Percentiles rank a stretch among this genome's conserved stretches.
These are phyloP conservation scores for Volvox carteri DNA, from an alignment of 163 green algal genomes.

Conservation along the genomic window DNA sequence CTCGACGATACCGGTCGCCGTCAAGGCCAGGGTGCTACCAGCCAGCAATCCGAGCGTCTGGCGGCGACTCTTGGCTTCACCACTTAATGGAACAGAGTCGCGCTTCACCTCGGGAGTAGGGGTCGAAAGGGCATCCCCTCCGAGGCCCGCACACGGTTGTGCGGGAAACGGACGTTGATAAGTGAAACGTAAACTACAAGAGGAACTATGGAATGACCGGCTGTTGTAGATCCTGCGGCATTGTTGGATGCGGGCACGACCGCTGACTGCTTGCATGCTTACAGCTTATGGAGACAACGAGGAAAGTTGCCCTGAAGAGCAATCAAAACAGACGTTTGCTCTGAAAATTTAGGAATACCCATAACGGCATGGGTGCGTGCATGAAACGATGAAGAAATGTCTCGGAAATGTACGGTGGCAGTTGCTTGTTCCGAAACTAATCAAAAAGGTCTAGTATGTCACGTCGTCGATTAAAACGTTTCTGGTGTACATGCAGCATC, in stretches of 20 bases:
- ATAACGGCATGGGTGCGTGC: too few relatives aligned
- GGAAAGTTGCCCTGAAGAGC: too few relatives aligned
- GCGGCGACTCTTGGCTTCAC: background rate
- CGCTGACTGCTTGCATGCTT: too few relatives aligned
- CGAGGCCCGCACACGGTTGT: background rate
- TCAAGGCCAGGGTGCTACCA: background rate
- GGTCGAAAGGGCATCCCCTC: background rate
- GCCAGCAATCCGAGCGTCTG: background rate
- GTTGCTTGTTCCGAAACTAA: too few relatives aligned
- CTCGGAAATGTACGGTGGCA: too few relatives aligned
- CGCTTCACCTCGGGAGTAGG: background rate
- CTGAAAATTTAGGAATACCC: too few relatives aligned
- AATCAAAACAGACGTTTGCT: too few relatives aligned
- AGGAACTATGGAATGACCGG: background rate
- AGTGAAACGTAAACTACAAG: background rate
- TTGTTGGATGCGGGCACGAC: background rate
- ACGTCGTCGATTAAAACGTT: too few relatives aligned
- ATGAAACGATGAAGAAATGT: too few relatives aligned
- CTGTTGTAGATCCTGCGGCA: background rate
- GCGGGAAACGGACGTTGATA: background rate
- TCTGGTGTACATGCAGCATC: too few relatives aligned
- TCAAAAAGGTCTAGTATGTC: too few relatives aligned
- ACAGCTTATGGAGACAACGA: too few relatives aligned
- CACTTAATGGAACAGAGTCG: background rate
- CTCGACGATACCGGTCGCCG: background rate